Conservation (phyloP, 257 asterid species). For the Cordia subcordata region DNA sequence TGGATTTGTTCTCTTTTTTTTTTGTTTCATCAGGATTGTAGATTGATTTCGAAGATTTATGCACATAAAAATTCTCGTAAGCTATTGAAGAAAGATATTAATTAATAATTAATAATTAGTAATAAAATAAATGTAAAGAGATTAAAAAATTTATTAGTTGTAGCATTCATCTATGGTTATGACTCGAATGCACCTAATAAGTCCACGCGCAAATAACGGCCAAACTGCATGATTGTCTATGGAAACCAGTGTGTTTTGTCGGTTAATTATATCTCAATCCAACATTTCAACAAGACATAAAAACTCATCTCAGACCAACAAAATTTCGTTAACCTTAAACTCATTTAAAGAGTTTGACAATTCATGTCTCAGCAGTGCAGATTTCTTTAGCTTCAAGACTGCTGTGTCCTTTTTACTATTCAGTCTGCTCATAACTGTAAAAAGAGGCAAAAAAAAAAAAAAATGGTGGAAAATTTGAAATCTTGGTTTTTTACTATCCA, state of each 20-base stretch:
- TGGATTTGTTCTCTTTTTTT: no score
- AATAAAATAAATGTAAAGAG: no score
- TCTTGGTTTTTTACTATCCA: constrained; percentile 38
- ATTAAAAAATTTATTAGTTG: no score
- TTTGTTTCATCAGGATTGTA: no score
- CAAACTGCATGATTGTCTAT: no score
- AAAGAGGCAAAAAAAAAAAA: constrained; percentile 12
- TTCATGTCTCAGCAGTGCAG: not conserved
- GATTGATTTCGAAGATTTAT: no score
- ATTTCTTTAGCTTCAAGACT: not conserved
- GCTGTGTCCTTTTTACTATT: not conserved
- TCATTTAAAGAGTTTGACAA: no score
- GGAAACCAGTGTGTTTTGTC: not conserved
- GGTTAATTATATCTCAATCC: not conserved
- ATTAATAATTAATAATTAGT: no score
- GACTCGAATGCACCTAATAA: not conserved
- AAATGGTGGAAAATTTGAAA: constrained; percentile 33
- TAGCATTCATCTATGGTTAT: not conserved
- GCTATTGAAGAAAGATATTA: no score
- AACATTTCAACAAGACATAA: no score
- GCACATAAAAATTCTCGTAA: no score
- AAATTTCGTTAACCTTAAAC: not conserved
- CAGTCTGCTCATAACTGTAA: not conserved
- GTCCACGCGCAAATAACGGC: not conserved
- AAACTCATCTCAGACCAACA: not conserved